phyloP scores from a whole-genome alignment of 129 eudicot genomes.

The Flaveria brownii region DNA sequence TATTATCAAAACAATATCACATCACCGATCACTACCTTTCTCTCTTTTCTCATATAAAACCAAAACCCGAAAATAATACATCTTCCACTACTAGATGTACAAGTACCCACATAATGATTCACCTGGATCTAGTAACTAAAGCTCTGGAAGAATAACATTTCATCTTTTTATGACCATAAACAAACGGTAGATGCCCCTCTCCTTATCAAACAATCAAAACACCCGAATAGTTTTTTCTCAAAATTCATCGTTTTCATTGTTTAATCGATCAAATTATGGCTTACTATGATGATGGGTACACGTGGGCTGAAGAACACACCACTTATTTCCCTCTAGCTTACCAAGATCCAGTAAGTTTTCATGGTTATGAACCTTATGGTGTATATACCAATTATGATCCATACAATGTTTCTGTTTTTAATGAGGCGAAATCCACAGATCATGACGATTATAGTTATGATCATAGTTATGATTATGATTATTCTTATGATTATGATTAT shows the following conservation, averaged over 20 bases:
- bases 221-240: not conserved
- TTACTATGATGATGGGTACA: slow-evolving; percentile 47
- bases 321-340: slow-evolving; percentile 28
- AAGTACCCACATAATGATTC: not conserved
- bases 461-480: slow-evolving; percentile 11
- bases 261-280: slow-evolving; percentile 43
- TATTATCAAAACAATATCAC: slow-evolving; percentile 18
- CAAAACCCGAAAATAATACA: not conserved
- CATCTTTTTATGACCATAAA: not conserved
- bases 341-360: slow-evolving; percentile 35
- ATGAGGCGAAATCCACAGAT: slow-evolving; percentile 22
- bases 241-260: slow-evolving; percentile 10
- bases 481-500: slow-evolving; percentile 17
- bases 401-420: slow-evolving; percentile 23
- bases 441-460: not conserved
- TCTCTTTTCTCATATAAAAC: not conserved
- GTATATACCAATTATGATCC: slow-evolving; percentile 24
- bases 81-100: not conserved
- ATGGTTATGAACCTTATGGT: slow-evolving; percentile 26
- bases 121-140: not conserved
- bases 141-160: not conserved
- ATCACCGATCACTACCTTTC: slow-evolving; percentile 21
- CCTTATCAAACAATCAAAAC: slow-evolving; percentile 14
- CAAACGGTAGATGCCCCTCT: not conserved
- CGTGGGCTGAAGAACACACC: slow-evolving; percentile 34